Evolutionary conservation across 192 early-diverging fungal genomes (phyloP), one percentile per base, ranked within the genome.

Genomic region (Coemansia sp.): DNA sequence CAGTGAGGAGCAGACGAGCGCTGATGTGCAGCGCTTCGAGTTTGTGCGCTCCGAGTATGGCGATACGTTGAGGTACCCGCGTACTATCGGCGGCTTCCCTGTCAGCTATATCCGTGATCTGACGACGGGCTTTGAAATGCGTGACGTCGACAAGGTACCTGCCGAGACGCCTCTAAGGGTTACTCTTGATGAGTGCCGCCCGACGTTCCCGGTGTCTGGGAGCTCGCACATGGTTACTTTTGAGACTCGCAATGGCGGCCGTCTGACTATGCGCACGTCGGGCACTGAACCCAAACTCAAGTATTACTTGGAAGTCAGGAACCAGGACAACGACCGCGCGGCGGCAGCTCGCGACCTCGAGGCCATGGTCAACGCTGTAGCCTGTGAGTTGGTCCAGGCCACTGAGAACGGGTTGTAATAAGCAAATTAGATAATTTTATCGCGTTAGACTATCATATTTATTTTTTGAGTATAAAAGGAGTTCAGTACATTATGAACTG

Each of bases 221-320:
- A 85, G 87, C 6, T 89, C 95, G 5, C 92, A 98, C 38, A 98
- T 98, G 96, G 89, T 98, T 40, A 98, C 95, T 0, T 95, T 98
- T 73, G 84, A 85, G 67, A 87, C 91, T 15, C 87, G 89, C 65
- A 89, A 92, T 46, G 87, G 85, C 49, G 88, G 85, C 50, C 87
- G 90, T 29, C 85, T 89, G 61, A 92, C 90, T 9, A 72, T 91
- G 73, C 85, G 89, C 64, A 89, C 91, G 4, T 87, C 91, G 60
- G 94, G 94, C 8, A 96, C 95, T 7, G 96, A 96, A 76, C 95
- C 93, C 71, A 98, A 95, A 75, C 88, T 95, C 81, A 95, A 95
- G 83, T 94, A 93, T 70, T 94, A 94, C 69, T 69, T 89, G 38
- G 93, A 95, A 46, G 79, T 92, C 18, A 71, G 86, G 13, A 75